Evolutionary conservation across 139 green algal genomes (phyloP).

Genomic region (Haematococcus sp.): DNA sequence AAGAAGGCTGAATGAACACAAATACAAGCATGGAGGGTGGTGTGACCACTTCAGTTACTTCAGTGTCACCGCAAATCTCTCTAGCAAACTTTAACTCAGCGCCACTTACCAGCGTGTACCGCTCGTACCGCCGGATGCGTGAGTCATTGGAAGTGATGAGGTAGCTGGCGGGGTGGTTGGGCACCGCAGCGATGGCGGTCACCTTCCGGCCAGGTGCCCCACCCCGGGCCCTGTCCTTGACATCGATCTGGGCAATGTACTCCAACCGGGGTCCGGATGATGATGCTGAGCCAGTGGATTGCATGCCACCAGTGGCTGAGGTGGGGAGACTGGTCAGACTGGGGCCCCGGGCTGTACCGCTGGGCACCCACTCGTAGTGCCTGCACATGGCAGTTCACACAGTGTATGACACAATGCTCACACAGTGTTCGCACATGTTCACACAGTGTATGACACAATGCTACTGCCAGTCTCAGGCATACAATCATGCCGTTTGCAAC

Average conservation of each 20-base stretch:
- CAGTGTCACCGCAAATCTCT: too few species aligned
- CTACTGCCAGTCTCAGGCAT: too few species aligned
- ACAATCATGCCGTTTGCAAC: too few species aligned
- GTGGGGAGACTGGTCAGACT: neutral
- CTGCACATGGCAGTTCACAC: neutral
- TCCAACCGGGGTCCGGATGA: conserved; percentile 53
- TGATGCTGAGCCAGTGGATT: conserved; percentile 55
- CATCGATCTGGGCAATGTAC: conserved; percentile 75
- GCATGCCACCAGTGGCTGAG: neutral
- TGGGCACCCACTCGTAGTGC: conserved; percentile 18
- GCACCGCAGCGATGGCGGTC: conserved; percentile 2
- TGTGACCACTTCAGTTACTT: too few species aligned
- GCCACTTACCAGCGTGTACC: conserved; percentile 10
- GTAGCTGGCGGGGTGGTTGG: neutral
- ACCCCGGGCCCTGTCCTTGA: neutral
- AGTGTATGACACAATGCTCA: neutral
- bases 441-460: too few species aligned
- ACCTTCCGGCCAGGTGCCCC: neutral
- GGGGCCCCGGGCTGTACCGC: neutral
- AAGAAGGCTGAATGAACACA: too few species aligned
- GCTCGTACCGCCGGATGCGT: conserved; percentile 8
- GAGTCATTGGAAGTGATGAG: conserved; percentile 7
- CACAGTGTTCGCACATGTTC: too few species aligned
- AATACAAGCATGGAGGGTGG: too few species aligned
- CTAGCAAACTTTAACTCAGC: too few species aligned